Evolutionary conservation across 495 filamentous ascomycete species (phyloP), one percentile per base, ranked within the genome.

Genomic region (Penicillium samsonianum): DNA sequence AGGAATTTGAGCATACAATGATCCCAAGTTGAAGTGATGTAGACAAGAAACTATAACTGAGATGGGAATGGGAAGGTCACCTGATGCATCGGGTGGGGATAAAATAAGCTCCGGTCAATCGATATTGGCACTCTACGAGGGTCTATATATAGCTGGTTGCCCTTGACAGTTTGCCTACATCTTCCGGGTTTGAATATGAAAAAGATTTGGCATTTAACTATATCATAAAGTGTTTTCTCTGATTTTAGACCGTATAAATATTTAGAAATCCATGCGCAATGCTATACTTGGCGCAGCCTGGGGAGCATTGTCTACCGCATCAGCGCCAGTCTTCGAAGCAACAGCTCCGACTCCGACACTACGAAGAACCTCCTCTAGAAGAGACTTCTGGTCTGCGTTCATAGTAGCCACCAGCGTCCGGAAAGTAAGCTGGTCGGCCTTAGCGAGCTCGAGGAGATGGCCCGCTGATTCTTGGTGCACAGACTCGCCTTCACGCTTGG

Each of bases 221-320:
- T 38, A 35, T 52, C 50, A 30, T 52, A 28, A 50, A 40, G n/a
- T 9, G n/a, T 30, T 41, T 52, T 22, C 16, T 52, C 17, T 41
- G 35, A 6, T 20, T 47, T 20, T 30, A 47, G 47, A 43, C 33
- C 30, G 37, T 64, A 60, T 60, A 55, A 14, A 47, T 42, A 22
- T 42, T 45, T 68, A 80, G 82, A 98, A 97, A 67, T 96, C 82
- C 88, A 98, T 92, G 79, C 93, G 90, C 71, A 99, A 67, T 50
- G 91, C 91, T 81, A 99, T 99, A 58, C 76, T 96, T 14, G 94
- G 95, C 72, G 86, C 80, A 44, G 65, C 84, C 57, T 78, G 83
- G 33, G 80, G 72, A 28, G 66, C 68, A 59, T 67, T 70, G 22
- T 71, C 75, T 28, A 58, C 70, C 52, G 60, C 56, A 35, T 65